These are phyloP conservation scores for Fermentozyma sake DNA, from an alignment of 1,139 yeast species.

Conservation along the genomic window DNA sequence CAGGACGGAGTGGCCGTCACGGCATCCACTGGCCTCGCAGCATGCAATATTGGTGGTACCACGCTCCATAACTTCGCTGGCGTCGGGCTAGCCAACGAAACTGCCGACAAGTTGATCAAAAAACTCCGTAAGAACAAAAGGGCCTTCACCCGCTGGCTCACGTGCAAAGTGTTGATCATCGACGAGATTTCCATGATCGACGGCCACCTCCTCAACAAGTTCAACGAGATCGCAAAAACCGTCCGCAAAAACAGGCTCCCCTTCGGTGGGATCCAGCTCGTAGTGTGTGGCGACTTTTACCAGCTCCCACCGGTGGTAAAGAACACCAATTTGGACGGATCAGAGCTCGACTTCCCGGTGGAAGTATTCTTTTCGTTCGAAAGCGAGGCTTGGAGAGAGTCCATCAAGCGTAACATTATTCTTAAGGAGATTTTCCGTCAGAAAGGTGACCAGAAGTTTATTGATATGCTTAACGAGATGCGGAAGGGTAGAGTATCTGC, in stretches of 20 bases:
- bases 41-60: conserved; percentile 84
- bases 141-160: conserved; percentile 57
- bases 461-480: conserved; percentile 83
- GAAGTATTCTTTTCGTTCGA: conserved; percentile 67
- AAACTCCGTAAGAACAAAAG: conserved; percentile 55
- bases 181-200: conserved; percentile 93
- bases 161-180: conserved; percentile 60
- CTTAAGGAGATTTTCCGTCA: conserved; percentile 86
- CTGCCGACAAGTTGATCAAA: conserved; percentile 35
- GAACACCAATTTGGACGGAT: conserved; percentile 21
- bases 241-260: conserved; percentile 51
- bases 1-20: conserved; percentile 70
- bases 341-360: conserved; percentile 11
- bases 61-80: conserved; percentile 87
- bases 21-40: conserved; percentile 91
- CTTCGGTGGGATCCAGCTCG: conserved; percentile 85
- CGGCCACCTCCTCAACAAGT: conserved; percentile 65
- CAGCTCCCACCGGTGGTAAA: conserved; percentile 79
- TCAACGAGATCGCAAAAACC: conserved; percentile 60
- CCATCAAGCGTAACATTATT: conserved; percentile 63
- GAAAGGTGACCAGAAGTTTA: conserved; percentile 72
- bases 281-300: conserved; percentile 86
- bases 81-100: conserved; percentile 63
- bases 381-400: conserved; percentile 63
- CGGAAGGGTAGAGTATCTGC: conserved; percentile 65